Evolutionary conservation across 2,329 filamentous ascomycete species (phyloP).

Genomic region (Onygenales sp.): DNA sequence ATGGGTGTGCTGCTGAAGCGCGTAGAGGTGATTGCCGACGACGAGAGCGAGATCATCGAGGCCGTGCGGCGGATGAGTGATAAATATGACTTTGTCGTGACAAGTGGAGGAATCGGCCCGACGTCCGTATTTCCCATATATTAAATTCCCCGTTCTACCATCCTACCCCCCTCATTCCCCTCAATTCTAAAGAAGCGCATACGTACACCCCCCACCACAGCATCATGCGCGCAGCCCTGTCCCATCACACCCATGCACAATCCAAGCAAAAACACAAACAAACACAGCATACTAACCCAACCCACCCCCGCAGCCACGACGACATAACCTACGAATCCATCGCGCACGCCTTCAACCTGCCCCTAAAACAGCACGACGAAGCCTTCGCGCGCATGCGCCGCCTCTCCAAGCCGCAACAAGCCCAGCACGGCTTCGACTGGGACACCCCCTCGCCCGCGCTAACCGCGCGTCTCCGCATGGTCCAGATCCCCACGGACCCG

Average conservation of each 20-base stretch:
- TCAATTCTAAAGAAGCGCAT: neutral
- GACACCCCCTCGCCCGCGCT: conserved; percentile 68
- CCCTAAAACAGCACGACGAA: conserved; percentile 65
- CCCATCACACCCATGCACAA: neutral
- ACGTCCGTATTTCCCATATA: conserved; percentile 51
- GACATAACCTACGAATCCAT: conserved; percentile 96
- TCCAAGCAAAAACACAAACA: no score
- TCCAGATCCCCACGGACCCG: conserved; percentile 70
- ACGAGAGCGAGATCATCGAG: conserved; percentile 82
- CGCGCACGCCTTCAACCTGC: conserved; percentile 74
- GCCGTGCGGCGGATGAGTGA: conserved; percentile 77
- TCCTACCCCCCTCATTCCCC: neutral
- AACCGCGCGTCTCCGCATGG: conserved; percentile 82
- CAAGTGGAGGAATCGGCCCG: conserved; percentile 88
- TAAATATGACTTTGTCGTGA: conserved; percentile 89
- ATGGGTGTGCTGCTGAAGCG: conserved; percentile 64
- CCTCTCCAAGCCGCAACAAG: conserved; percentile 63
- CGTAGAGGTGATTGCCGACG: conserved; percentile 86
- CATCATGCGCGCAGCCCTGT: neutral
- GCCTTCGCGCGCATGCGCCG: conserved; percentile 75
- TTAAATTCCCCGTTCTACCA: neutral
- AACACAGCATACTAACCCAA: neutral
- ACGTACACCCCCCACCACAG: neutral
- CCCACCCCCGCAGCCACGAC: conserved; percentile 59
- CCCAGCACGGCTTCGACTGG: conserved; percentile 72